phyloP scores from a whole-genome alignment of 2,329 filamentous ascomycete species.

The Magnaporthiopsis incrustans region DNA sequence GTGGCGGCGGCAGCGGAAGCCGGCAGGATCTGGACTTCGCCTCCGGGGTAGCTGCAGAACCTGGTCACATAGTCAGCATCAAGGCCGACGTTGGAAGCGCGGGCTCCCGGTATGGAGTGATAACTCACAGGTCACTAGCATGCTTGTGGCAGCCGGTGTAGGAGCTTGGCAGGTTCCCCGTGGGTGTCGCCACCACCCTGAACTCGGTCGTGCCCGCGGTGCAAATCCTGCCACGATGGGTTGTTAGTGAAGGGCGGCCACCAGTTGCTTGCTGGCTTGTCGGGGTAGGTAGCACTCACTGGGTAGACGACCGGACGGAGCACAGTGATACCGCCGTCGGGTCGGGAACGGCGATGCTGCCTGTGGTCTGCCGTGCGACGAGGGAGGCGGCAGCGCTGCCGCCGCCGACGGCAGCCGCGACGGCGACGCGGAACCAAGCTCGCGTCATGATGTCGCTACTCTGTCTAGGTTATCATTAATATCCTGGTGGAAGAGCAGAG shows the following conservation, averaged over 20 bases:
- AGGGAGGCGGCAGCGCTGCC: constrained; percentile 1
- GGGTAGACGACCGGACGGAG: constrained; percentile 4
- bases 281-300: background rate
- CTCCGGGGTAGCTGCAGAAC: constrained; percentile 16
- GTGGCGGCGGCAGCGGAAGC: constrained; percentile 13
- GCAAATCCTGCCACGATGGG: constrained; percentile 2
- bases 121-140: constrained; percentile 34
- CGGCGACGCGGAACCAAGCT: background rate
- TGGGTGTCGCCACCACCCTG: constrained; percentile 4
- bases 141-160: constrained; percentile 43
- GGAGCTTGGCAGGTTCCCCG: constrained; percentile 9
- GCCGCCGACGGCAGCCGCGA: constrained; percentile 2
- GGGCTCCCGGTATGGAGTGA: constrained; percentile 1
- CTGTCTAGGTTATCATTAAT: no score
- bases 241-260: background rate
- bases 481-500: no score
- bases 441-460: constrained; percentile 1
- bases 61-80: background rate
- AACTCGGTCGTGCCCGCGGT: constrained; percentile 6
- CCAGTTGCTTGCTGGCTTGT: no score
- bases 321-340: constrained; percentile 5
- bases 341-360: background rate
- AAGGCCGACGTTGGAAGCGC: background rate
- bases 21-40: constrained; percentile 33
- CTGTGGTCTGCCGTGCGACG: constrained; percentile 3